Conservation (phyloP, 768 basidiomycete genomes). For the Rhodotorula paludigena region DNA sequence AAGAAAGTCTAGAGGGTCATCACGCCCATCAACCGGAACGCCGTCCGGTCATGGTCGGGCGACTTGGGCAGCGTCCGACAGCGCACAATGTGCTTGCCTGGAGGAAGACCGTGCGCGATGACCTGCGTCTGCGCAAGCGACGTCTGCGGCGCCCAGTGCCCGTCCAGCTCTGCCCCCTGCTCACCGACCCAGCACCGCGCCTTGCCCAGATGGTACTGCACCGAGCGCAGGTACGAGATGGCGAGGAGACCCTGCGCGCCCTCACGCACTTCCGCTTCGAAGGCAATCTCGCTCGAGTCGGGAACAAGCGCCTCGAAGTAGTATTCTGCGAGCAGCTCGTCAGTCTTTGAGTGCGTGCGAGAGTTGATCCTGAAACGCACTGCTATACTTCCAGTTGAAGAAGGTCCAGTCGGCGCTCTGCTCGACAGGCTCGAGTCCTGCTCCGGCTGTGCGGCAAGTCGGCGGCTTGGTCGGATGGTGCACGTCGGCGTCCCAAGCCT, state of each 20-base stretch:
- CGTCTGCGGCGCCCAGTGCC: background rate
- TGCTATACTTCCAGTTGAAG: slow-evolving; percentile 3
- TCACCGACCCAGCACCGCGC: background rate
- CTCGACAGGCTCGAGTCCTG: background rate
- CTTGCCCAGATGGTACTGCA: slow-evolving; percentile 10
- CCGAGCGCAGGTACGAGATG: slow-evolving; percentile 9
- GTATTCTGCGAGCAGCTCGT: background rate
- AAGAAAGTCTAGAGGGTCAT: background rate
- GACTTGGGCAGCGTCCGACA: background rate
- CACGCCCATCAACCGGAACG: slow-evolving; percentile 4
- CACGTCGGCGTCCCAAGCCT: background rate
- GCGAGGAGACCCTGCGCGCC: background rate
- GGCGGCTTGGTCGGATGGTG: slow-evolving; percentile 2
- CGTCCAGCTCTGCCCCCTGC: background rate
- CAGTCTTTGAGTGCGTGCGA: background rate
- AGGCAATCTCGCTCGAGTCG: background rate
- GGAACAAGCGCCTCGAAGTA: slow-evolving; percentile 1
- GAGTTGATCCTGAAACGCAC: background rate
- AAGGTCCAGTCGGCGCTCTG: too few relatives aligned
- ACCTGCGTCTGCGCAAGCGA: background rate
- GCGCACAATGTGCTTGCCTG: background rate
- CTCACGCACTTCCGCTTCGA: background rate
- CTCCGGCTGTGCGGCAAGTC: background rate
- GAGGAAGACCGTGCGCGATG: background rate
- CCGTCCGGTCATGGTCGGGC: background rate